phyloP scores from a whole-genome alignment of 805 yeast species.

The Priceomyces medius region DNA sequence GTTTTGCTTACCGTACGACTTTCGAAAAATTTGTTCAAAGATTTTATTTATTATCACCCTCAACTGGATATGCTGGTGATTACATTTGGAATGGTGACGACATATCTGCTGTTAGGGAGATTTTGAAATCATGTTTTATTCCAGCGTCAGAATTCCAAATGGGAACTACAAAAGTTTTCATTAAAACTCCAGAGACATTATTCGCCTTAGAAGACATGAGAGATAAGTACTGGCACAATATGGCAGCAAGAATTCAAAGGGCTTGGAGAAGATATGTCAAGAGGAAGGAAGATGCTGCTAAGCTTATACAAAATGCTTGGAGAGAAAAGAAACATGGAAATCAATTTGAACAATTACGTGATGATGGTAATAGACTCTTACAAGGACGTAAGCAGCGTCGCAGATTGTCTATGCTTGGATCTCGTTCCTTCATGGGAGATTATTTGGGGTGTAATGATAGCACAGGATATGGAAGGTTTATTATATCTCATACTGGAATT shows the following conservation, averaged over 20 bases:
- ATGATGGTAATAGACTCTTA: slow-evolving; percentile 71
- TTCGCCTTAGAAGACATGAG: slow-evolving; percentile 95
- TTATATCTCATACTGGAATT: slow-evolving; percentile 68
- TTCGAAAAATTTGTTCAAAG: slow-evolving; percentile 95
- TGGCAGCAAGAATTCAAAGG: slow-evolving; percentile 96
- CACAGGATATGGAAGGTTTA: slow-evolving; percentile 68
- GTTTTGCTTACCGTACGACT: slow-evolving; percentile 96
- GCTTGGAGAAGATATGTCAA: slow-evolving; percentile 88
- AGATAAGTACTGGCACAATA: slow-evolving; percentile 95
- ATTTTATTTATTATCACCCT: slow-evolving; percentile 80
- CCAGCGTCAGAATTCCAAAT: slow-evolving; percentile 82
- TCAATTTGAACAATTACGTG: slow-evolving; percentile 80
- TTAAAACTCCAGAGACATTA: slow-evolving; percentile 94
- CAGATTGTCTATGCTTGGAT: slow-evolving; percentile 80
- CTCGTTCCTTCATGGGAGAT: slow-evolving; percentile 91
- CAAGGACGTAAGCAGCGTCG: slow-evolving; percentile 85
- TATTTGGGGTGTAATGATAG: slow-evolving; percentile 80
- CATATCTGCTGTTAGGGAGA: slow-evolving; percentile 50
- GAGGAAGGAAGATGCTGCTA: slow-evolving; percentile 84
- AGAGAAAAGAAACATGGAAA: slow-evolving; percentile 78
- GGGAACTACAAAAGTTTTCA: slow-evolving; percentile 89
- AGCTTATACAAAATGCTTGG: slow-evolving; percentile 77
- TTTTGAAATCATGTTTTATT: slow-evolving; percentile 57
- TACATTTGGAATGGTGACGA: slow-evolving; percentile 60
- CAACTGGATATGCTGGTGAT: slow-evolving; percentile 88